Evolutionary conservation across 2,329 filamentous ascomycete species (phyloP).

Genomic region (Geoglossum cookeanum): DNA sequence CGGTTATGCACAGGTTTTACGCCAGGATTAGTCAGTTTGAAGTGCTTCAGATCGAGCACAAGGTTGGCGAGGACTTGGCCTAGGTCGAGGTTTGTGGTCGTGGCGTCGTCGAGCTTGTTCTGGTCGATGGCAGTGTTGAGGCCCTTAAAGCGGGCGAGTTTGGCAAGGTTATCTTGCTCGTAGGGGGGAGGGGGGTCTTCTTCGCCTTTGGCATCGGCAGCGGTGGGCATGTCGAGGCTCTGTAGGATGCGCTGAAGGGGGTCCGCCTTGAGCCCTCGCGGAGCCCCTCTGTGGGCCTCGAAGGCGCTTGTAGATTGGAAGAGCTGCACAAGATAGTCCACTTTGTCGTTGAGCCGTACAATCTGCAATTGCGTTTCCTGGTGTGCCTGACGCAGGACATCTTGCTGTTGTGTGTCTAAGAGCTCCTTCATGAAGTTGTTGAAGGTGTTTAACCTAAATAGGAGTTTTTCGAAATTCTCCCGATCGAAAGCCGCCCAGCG

Average conservation of each 20-base stretch:
- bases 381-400: slow-evolving; percentile 12
- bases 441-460: slow-evolving; percentile 16
- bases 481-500: slow-evolving; percentile 11
- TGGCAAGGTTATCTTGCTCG: slow-evolving; percentile 13
- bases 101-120: slow-evolving; percentile 12
- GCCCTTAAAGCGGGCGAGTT: slow-evolving; percentile 19
- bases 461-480: slow-evolving; percentile 15
- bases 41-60: neutral
- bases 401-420: slow-evolving; percentile 15
- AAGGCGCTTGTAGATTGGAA: slow-evolving; percentile 12
- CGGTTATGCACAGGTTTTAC: slow-evolving; percentile 2
- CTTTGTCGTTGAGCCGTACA: slow-evolving; percentile 18
- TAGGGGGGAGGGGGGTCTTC: slow-evolving; percentile 8
- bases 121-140: slow-evolving; percentile 18
- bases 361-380: slow-evolving; percentile 19
- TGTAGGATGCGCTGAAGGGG: slow-evolving; percentile 10
- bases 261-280: neutral
- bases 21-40: neutral
- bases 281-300: neutral
- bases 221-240: slow-evolving; percentile 8
- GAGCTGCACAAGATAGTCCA: slow-evolving; percentile 19
- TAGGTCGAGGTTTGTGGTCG: slow-evolving; percentile 13
- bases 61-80: neutral
- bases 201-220: slow-evolving; percentile 11
- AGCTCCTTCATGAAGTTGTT: slow-evolving; percentile 21